Percentiles rank a stretch among this genome's conserved stretches.
Evolutionary conservation across 306 rosid species (phyloP).

Genomic region (Cicer bijugum): DNA sequence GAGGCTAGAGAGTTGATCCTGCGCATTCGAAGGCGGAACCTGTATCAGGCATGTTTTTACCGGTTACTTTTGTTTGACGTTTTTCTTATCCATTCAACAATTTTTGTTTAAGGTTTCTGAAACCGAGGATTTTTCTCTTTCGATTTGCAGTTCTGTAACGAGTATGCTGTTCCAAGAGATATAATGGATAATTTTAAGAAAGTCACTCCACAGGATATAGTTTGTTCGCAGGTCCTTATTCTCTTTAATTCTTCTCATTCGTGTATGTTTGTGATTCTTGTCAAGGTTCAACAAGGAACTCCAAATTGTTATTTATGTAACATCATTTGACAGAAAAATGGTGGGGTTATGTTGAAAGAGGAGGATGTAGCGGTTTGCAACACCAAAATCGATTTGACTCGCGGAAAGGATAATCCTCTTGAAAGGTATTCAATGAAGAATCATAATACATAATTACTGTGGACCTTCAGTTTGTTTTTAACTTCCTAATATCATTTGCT

Average conservation of each 20-base stretch:
- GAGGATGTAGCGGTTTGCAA: constrained; percentile 83
- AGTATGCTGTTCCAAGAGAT: constrained; percentile 93
- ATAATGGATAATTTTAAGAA: constrained; percentile 74
- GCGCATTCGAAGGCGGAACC: constrained; percentile 87
- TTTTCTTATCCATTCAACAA: constrained; percentile 9
- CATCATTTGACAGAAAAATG: constrained; percentile 64
- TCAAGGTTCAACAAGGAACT: constrained; percentile 18
- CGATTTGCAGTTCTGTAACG: constrained; percentile 79
- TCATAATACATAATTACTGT: constrained; percentile 20
- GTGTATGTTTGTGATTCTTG: constrained; percentile 31
- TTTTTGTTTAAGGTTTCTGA: constrained; percentile 9
- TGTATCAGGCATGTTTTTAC: constrained; percentile 71
- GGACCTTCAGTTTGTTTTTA: constrained; percentile 38
- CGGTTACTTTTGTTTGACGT: constrained; percentile 25
- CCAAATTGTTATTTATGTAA: constrained; percentile 17
- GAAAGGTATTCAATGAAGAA: constrained; percentile 64
- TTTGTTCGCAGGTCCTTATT: constrained; percentile 82
- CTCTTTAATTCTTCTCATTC: constrained; percentile 29
- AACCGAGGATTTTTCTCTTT: constrained; percentile 21
- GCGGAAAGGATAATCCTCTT: constrained; percentile 88
- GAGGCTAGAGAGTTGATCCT: constrained; percentile 81
- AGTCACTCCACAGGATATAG: constrained; percentile 89
- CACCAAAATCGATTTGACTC: constrained; percentile 92
- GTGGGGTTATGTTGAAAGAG: constrained; percentile 76
- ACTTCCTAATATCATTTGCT: constrained; percentile 25